Evolutionary conservation across 345 rosid genomes (phyloP), one percentile per base, ranked within the genome.

Genomic region (Anacardium occidentale): DNA sequence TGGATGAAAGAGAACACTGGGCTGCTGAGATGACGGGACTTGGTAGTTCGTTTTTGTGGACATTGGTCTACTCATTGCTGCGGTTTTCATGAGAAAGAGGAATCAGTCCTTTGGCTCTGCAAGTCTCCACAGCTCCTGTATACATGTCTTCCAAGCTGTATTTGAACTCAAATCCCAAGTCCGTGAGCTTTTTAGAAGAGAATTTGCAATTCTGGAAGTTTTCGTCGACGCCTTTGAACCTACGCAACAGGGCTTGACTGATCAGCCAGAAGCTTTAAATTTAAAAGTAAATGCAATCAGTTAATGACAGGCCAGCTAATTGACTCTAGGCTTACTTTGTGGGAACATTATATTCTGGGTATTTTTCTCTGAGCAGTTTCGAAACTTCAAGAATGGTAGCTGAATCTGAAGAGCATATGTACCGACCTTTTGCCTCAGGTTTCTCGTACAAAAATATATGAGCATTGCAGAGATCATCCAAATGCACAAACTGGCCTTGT

Each of bases 391-490:
- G 62, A 77, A 95, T 88, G 58, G 80, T 82, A 6, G 90, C 96
- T 17, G 78, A 81, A 26, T 91, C 82, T 10, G 96, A 83, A 63
- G 88, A 88, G 78, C 98, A 89, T 50, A 95, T 75, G 78, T 92
- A 95, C 6, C 98, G 90, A 42, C 99, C 99, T 69, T 88, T 78
- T 1, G 98, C 93, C 22, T 72, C 61, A 5, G 86, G 90, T 66
- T 90, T 55, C 83, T 95, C 94, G 55, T 58, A 92, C 76, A 91
- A 64, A 80, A 78, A 91, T 62, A 92, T 87, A 70, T 95, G 99
- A 29, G 94, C 74, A 47, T 71, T 85, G 84, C 97, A 89, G n/a
- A 92, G 87, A 71, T 95, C 99, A 67, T 93, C 98, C 77, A 93
- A 77, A 68, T 95, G 98, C 51, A 93, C 92, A 54, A 78, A 95